A percentile compares a stretch with the other conserved stretches of the same genome.
Conservation (phyloP, 1,284 basidiomycete species). For the Bondarzewia mesenterica region DNA sequence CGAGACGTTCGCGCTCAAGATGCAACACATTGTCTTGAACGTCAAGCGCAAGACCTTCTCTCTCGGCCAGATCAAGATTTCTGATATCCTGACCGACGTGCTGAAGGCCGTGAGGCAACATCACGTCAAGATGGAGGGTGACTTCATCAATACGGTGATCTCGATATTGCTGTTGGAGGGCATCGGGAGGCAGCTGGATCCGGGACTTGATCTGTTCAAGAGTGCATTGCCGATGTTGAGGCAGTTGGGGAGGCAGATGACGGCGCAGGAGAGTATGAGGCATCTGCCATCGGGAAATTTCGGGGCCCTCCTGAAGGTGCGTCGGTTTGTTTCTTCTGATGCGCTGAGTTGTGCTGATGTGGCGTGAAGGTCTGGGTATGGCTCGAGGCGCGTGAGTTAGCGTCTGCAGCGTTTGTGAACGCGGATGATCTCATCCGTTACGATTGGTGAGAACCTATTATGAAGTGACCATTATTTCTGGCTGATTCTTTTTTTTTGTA, state of each 20-base stretch:
- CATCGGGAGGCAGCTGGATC: constrained; percentile 92
- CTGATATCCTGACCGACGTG: constrained; percentile 87
- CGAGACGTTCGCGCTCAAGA: constrained; percentile 94
- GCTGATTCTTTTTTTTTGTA: neutral
- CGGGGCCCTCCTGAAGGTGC: constrained; percentile 79
- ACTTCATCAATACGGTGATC: constrained; percentile 98
- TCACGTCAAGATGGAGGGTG: constrained; percentile 98
- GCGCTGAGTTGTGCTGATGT: neutral
- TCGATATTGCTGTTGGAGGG: constrained; percentile 92
- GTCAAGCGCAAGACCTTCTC: constrained; percentile 97
- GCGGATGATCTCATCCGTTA: constrained; percentile 74
- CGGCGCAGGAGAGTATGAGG: constrained; percentile 64
- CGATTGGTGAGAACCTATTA: constrained; percentile 55
- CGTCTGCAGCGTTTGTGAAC: constrained; percentile 68
- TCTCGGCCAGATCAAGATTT: constrained; percentile 92
- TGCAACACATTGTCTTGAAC: constrained; percentile 90
- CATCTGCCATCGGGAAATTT: constrained; percentile 62
- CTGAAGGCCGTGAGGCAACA: constrained; percentile 83
- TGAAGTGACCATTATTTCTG: too few relatives aligned
- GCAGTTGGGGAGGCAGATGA: constrained; percentile 85
- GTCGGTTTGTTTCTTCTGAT: neutral
- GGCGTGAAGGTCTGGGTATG: constrained; percentile 69
- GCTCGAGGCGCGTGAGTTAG: constrained; percentile 83
- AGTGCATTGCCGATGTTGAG: constrained; percentile 86
- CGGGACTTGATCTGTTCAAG: constrained; percentile 88